Evolutionary conservation across 192 early-diverging fungal genomes (phyloP).

Genomic region (Radiomyces spectabilis): DNA sequence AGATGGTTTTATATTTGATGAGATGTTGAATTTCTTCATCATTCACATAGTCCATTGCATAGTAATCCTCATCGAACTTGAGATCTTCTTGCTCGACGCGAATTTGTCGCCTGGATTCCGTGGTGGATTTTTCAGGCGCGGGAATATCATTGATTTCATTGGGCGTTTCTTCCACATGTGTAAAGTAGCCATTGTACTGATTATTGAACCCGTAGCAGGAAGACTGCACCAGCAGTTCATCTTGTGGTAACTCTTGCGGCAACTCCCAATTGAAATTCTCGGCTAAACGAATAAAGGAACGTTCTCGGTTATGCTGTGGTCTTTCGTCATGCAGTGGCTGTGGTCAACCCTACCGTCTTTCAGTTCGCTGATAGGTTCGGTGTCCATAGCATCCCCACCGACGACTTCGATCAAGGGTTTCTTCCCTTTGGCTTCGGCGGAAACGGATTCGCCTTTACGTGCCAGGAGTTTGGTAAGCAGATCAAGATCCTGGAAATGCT

Average conservation of each 20-base stretch:
- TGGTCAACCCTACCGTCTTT: neutral
- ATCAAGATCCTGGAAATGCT: conserved; percentile 83
- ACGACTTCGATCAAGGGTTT: conserved; percentile 61
- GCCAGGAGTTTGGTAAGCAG: conserved; percentile 82
- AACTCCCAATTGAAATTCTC: conserved; percentile 85
- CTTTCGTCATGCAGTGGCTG: neutral
- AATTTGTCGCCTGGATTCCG: conserved; percentile 45
- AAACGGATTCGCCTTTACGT: conserved; percentile 33
- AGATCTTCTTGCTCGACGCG: conserved; percentile 66
- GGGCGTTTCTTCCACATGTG: conserved; percentile 60
- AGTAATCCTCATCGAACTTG: conserved; percentile 91
- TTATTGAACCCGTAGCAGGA: conserved; percentile 87
- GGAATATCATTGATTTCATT: conserved; percentile 64
- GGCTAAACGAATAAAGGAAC: conserved; percentile 16
- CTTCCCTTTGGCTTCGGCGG: conserved; percentile 19
- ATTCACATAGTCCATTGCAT: conserved; percentile 77
- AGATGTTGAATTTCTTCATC: conserved; percentile 79
- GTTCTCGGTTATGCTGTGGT: neutral
- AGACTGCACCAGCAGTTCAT: conserved; percentile 18
- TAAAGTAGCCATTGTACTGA: conserved; percentile 69
- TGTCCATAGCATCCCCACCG: conserved; percentile 16
- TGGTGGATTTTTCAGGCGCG: conserved; percentile 49
- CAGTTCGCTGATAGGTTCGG: too few species aligned
- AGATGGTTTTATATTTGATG: conserved; percentile 66
- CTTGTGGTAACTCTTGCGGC: conserved; percentile 53